phyloP scores from a whole-genome alignment of 2,329 filamentous ascomycete species.

The Xylaria sp. region DNA sequence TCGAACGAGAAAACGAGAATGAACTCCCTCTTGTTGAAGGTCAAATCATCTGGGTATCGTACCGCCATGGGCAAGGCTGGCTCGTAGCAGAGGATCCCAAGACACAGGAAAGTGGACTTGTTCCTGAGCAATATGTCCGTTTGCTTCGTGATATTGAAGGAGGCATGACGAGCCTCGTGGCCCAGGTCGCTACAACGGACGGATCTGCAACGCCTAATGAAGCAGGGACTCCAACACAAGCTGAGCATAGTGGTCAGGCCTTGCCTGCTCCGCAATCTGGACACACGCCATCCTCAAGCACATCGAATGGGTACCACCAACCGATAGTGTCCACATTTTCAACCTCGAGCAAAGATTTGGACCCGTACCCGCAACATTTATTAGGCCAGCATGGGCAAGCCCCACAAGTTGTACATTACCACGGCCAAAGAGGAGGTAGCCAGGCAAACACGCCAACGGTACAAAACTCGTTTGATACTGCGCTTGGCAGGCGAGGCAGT shows the following conservation, averaged over 20 bases:
- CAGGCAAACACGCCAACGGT: conserved; percentile 69
- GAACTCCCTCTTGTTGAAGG: conserved; percentile 91
- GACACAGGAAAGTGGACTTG: conserved; percentile 90
- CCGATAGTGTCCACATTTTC: conserved; percentile 72
- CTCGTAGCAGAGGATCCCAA: conserved; percentile 95
- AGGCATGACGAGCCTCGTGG: conserved; percentile 76
- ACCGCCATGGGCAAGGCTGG: conserved; percentile 96
- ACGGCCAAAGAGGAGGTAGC: conserved; percentile 70
- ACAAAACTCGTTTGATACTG: conserved; percentile 56
- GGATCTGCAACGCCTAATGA: conserved; percentile 60
- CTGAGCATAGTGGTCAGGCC: conserved; percentile 54
- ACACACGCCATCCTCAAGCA: conserved; percentile 51
- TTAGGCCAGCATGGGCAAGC: conserved; percentile 67
- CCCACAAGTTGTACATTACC: conserved; percentile 71
- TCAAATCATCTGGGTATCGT: conserved; percentile 95
- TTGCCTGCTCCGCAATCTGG: conserved; percentile 39
- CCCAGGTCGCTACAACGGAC: conserved; percentile 56
- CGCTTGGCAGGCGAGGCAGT: conserved; percentile 54
- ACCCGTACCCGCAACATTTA: conserved; percentile 70
- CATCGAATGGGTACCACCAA: conserved; percentile 69
- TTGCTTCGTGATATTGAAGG: conserved; percentile 92
- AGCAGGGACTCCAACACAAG: conserved; percentile 65
- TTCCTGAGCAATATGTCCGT: conserved; percentile 95
- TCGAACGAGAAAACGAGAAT: conserved; percentile 94
- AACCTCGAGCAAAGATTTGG: conserved; percentile 71